These are phyloP conservation scores for Vanilla planifolia DNA, from an alignment of 106 monocot species.

Conservation along the genomic window DNA sequence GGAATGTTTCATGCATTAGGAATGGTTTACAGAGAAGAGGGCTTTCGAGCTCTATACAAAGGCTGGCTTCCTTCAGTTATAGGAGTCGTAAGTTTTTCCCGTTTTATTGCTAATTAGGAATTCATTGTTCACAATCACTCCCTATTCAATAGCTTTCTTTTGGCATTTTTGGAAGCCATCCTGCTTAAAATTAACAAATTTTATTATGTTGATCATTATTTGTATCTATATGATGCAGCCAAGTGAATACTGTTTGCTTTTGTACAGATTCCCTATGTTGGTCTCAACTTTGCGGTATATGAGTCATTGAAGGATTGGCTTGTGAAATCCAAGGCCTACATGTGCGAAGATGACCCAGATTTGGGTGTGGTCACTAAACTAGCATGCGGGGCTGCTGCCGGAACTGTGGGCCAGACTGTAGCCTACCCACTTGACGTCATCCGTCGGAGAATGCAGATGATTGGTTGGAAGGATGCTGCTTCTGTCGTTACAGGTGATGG, in stretches of 20 bases:
- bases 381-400: constrained; percentile 80
- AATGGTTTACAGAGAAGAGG: constrained; percentile 69
- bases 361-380: constrained; percentile 59
- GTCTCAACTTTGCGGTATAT: constrained; percentile 85
- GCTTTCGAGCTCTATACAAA: constrained; percentile 88
- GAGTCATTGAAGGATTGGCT: constrained; percentile 85
- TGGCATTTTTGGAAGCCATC: too few species aligned
- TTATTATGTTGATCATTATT: too few species aligned
- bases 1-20: constrained; percentile 86
- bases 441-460: constrained; percentile 88
- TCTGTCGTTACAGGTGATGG: constrained; percentile 47
- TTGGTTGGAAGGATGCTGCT: constrained; percentile 79
- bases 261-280: constrained; percentile 81
- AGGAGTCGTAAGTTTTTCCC: constrained; percentile 70
- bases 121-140: too few species aligned
- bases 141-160: too few species aligned
- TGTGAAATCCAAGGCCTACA: constrained; percentile 45
- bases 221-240: too few species aligned
- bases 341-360: constrained; percentile 42
- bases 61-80: constrained; percentile 98
- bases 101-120: not conserved
- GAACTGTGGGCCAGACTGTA: constrained; percentile 82
- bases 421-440: constrained; percentile 93
- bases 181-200: too few species aligned
- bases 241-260: not conserved